Evolutionary conservation across 345 rosid species (phyloP).

Genomic region (Aegle marmelos): DNA sequence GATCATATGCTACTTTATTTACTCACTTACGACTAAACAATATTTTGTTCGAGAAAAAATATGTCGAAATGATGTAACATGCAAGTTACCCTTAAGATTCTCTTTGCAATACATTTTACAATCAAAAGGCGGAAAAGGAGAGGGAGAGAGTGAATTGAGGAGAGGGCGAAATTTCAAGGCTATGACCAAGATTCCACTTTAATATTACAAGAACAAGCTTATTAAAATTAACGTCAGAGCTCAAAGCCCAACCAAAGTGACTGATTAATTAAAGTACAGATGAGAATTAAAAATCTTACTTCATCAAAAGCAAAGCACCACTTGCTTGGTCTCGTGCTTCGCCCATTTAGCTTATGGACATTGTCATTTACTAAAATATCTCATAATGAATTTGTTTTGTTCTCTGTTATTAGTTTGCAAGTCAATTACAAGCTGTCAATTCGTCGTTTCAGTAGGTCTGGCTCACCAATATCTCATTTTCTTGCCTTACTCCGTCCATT

Average conservation of each 20-base stretch:
- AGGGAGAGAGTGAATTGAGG: background rate
- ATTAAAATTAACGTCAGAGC: constrained; percentile 15
- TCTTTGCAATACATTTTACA: background rate
- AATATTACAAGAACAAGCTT: background rate
- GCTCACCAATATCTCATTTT: background rate
- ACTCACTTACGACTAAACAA: no score
- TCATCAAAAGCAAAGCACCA: constrained; percentile 27
- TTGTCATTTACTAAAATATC: constrained; percentile 15
- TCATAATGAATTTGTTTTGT: background rate
- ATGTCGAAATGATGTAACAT: no score
- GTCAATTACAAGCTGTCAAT: constrained; percentile 20
- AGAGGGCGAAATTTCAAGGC: constrained; percentile 7
- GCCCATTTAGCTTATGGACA: constrained; percentile 31
- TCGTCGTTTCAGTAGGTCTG: constrained; percentile 7
- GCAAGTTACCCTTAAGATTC: background rate
- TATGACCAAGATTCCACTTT: constrained; percentile 30
- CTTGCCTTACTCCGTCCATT: background rate
- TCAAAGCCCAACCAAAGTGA: constrained; percentile 37
- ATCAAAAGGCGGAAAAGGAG: background rate
- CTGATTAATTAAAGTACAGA: constrained; percentile 12
- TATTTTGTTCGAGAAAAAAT: no score
- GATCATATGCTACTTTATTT: background rate
- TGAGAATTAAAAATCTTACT: background rate
- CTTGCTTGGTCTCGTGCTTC: constrained; percentile 56
- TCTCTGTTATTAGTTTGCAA: no score